Evolutionary conservation across 495 filamentous ascomycete species (phyloP).

Genomic region (Xylaria venustula): DNA sequence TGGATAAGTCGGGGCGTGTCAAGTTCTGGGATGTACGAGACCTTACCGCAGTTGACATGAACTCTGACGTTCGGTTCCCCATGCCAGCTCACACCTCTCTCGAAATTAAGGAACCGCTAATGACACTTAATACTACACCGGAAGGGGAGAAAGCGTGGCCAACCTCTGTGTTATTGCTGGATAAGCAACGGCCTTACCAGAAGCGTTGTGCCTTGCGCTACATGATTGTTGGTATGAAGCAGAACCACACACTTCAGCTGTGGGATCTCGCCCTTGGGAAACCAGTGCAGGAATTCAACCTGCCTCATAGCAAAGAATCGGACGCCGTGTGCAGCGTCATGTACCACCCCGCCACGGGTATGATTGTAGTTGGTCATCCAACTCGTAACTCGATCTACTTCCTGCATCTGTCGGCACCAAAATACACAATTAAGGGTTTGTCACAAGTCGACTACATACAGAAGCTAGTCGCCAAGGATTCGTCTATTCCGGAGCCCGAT

Average conservation of each 20-base stretch:
- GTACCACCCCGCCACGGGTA: slow-evolving; percentile 85
- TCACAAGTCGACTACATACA: slow-evolving; percentile 84
- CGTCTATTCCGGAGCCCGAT: slow-evolving; percentile 74
- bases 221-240: slow-evolving; percentile 95
- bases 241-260: slow-evolving; percentile 97
- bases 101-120: slow-evolving; percentile 74
- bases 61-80: slow-evolving; percentile 51
- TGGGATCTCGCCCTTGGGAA: slow-evolving; percentile 97
- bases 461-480: slow-evolving; percentile 69
- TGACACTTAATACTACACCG: slow-evolving; percentile 74
- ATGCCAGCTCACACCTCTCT: slow-evolving; percentile 53
- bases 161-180: slow-evolving; percentile 90
- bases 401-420: slow-evolving; percentile 87
- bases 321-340: slow-evolving; percentile 95
- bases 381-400: slow-evolving; percentile 97
- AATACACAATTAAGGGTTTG: slow-evolving; percentile 76
- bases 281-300: slow-evolving; percentile 92
- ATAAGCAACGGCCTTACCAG: slow-evolving; percentile 87
- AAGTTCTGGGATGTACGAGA: slow-evolving; percentile 96
- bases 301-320: slow-evolving; percentile 94
- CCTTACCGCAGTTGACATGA: slow-evolving; percentile 58
- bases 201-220: slow-evolving; percentile 86
- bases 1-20: slow-evolving; percentile 92
- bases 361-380: slow-evolving; percentile 92
- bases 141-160: slow-evolving; percentile 88